Evolutionary conservation across 441 rosid genomes (phyloP).

Genomic region (Croton setiger): DNA sequence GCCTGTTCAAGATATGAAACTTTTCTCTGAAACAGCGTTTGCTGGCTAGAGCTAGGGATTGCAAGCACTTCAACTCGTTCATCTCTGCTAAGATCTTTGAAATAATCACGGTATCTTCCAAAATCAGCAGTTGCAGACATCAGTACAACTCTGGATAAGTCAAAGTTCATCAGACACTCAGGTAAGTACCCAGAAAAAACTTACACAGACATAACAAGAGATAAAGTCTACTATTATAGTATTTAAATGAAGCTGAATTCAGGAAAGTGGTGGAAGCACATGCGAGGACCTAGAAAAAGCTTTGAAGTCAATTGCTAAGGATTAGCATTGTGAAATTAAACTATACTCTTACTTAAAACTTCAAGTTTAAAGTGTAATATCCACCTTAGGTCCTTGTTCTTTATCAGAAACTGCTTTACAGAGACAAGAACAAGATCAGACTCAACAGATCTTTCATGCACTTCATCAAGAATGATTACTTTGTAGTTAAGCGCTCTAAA

Average conservation of each 20-base stretch:
- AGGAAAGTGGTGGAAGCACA: not conserved
- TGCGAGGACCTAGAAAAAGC: constrained; percentile 11
- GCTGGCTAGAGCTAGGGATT: constrained; percentile 65
- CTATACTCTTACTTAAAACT: not conserved
- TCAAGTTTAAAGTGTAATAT: constrained; percentile 6
- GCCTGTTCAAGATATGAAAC: constrained; percentile 88
- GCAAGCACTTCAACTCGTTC: constrained; percentile 93
- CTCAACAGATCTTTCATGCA: constrained; percentile 96
- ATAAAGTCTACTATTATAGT: not conserved
- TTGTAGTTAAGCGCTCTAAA: constrained; percentile 76
- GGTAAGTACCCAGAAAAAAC: not conserved
- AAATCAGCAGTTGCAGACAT: constrained; percentile 99
- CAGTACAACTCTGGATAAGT: constrained; percentile 68
- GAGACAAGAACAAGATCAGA: constrained; percentile 92
- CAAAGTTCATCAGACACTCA: constrained; percentile 18
- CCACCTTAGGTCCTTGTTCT: constrained; percentile 74
- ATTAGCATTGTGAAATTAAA: constrained; percentile 9
- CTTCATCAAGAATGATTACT: constrained; percentile 96
- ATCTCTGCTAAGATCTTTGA: constrained; percentile 81
- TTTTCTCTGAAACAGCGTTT: constrained; percentile 55
- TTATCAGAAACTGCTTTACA: constrained; percentile 81
- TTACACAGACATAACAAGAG: not conserved
- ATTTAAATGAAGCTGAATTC: not conserved
- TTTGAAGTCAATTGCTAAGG: not conserved
- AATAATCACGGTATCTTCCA: constrained; percentile 75